Evolutionary conservation across 1,284 basidiomycete species (phyloP).

Genomic region (Ceratobasidium sp.): DNA sequence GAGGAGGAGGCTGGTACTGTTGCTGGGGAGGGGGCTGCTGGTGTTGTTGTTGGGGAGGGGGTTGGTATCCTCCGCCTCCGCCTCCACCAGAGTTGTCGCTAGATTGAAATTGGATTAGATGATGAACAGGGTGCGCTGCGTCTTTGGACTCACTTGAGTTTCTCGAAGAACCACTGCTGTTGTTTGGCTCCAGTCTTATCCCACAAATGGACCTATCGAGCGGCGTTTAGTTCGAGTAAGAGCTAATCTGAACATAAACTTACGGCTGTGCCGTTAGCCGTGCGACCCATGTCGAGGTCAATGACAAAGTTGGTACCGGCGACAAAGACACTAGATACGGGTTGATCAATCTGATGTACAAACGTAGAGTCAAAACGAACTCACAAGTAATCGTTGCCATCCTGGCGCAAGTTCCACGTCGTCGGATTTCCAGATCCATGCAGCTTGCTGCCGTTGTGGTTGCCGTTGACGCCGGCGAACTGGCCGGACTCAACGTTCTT

Average conservation of each 20-base stretch:
- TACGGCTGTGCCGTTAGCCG: constrained; percentile 32
- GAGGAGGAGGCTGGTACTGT: constrained; percentile 6
- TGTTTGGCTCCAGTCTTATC: constrained; percentile 37
- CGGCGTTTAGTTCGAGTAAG: not conserved
- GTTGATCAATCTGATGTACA: not conserved
- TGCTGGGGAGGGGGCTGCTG: constrained; percentile 17
- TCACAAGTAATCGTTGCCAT: constrained; percentile 16
- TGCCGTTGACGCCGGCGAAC: constrained; percentile 17
- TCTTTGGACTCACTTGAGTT: constrained; percentile 33
- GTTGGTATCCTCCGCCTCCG: constrained; percentile 15
- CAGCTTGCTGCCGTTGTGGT: constrained; percentile 35
- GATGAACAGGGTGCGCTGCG: not conserved
- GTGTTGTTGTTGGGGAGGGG: constrained; percentile 12
- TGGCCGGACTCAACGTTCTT: constrained; percentile 39
- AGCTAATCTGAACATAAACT: not conserved
- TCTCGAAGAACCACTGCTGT: constrained; percentile 41
- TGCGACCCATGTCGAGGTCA: constrained; percentile 42
- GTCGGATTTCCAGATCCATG: constrained; percentile 1
- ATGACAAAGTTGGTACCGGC: not conserved
- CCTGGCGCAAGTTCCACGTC: constrained; percentile 21
- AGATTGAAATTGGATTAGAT: not conserved
- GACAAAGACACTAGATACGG: not conserved
- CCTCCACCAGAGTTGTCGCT: constrained; percentile 38
- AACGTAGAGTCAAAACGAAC: not conserved
- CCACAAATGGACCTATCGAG: constrained; percentile 36